phyloP scores from a whole-genome alignment of 768 basidiomycete genomes.

The Suillus fuscotomentosus region DNA sequence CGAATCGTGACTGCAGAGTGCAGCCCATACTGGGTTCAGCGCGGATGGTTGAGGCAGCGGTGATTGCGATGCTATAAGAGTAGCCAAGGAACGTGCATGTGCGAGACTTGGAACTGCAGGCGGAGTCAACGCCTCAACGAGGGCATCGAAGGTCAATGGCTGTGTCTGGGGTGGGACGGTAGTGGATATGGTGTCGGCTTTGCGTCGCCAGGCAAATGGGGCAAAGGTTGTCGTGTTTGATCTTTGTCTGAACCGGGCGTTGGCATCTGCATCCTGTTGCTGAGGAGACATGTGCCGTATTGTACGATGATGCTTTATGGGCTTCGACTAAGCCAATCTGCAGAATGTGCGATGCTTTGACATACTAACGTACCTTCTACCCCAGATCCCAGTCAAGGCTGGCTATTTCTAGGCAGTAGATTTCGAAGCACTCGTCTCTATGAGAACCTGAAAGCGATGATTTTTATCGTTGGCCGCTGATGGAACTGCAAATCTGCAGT shows the following conservation, averaged over 20 bases:
- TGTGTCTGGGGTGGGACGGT: slow-evolving; percentile 27
- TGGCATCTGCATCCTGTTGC: slow-evolving; percentile 30
- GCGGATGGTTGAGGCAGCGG: slow-evolving; percentile 52
- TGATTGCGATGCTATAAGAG: slow-evolving; percentile 46
- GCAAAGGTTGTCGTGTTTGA: slow-evolving; percentile 44
- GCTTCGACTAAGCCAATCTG: not conserved
- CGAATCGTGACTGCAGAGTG: slow-evolving; percentile 53
- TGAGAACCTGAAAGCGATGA: not conserved
- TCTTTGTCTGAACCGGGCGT: slow-evolving; percentile 34
- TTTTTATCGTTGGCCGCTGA: not conserved
- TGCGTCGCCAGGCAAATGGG: slow-evolving; percentile 40
- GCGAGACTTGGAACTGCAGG: slow-evolving; percentile 64
- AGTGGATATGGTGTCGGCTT: slow-evolving; percentile 27
- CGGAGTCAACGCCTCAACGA: slow-evolving; percentile 45
- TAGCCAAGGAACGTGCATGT: slow-evolving; percentile 62
- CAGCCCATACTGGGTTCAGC: slow-evolving; percentile 60
- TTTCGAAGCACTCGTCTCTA: not conserved
- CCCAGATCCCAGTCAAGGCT: not conserved
- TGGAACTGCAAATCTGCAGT: not conserved
- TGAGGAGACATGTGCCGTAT: slow-evolving; percentile 26
- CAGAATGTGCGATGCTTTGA: not conserved
- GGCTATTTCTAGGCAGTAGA: not conserved
- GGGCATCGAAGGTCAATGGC: slow-evolving; percentile 39
- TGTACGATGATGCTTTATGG: not conserved
- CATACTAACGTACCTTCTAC: not conserved